Evolutionary conservation across 139 green algal species (phyloP).

Genomic region (Microglena sp.): DNA sequence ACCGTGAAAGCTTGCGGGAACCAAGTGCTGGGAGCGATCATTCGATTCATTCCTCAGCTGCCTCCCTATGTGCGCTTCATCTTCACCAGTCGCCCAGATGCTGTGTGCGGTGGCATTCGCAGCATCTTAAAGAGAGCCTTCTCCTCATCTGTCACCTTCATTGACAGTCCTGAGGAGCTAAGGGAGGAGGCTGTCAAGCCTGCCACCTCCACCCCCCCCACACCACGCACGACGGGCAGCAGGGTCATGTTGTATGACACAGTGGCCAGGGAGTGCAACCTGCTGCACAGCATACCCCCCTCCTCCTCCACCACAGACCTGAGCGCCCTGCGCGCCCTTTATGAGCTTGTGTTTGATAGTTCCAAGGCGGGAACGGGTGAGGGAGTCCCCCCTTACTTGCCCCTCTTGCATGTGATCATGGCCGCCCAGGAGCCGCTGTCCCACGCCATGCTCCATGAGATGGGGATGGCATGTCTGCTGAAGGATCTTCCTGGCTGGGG

Average conservation of each 20-base stretch:
- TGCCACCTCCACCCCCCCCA: too few relatives aligned
- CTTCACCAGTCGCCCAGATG: conserved; percentile 11
- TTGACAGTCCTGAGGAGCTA: too few relatives aligned
- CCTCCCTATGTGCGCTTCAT: conserved; percentile 18
- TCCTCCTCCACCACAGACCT: neutral
- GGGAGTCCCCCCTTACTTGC: too few relatives aligned
- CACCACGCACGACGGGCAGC: too few relatives aligned
- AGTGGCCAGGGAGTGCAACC: neutral
- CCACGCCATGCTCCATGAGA: conserved; percentile 8
- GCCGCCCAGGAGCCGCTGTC: conserved; percentile 11
- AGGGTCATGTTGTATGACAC: conserved; percentile 3
- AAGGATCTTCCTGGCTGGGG: conserved; percentile 6
- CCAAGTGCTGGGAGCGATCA: conserved; percentile 12
- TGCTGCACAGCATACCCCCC: neutral
- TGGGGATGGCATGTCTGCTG: neutral
- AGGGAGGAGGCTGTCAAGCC: too few relatives aligned
- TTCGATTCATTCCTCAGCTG: neutral
- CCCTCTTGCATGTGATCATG: conserved; percentile 9
- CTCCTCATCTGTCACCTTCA: too few relatives aligned
- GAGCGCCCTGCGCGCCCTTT: neutral
- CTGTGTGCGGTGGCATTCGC: conserved; percentile 4
- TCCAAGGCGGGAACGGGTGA: neutral
- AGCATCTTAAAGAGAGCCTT: too few relatives aligned
- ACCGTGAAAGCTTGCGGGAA: conserved; percentile 17
- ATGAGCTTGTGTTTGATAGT: conserved; percentile 8